Conservation (phyloP, 2,329 filamentous ascomycete genomes). For the Cercospora sp. region DNA sequence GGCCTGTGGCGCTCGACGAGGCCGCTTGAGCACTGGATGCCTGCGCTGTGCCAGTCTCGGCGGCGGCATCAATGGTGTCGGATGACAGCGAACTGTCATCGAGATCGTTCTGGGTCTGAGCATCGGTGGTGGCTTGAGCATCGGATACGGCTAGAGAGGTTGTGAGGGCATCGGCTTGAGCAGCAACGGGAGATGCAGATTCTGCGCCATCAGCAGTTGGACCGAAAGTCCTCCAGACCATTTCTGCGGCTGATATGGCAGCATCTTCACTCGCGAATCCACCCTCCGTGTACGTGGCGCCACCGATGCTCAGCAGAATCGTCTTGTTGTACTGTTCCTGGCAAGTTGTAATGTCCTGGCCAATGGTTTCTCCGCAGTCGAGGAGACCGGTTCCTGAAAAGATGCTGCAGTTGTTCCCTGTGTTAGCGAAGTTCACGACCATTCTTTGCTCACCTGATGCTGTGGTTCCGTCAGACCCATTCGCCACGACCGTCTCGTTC, state of each 20-base stretch:
- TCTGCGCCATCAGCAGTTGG: conserved; percentile 41
- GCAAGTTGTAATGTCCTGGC: conserved; percentile 47
- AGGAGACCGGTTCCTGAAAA: conserved; percentile 61
- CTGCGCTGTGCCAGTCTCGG: background rate
- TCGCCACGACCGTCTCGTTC: background rate
- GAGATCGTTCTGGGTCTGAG: background rate
- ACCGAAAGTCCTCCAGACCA: conserved; percentile 71
- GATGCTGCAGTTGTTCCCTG: conserved; percentile 60
- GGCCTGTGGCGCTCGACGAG: background rate
- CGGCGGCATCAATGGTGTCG: background rate
- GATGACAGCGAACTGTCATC: background rate
- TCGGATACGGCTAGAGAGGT: background rate
- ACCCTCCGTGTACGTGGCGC: conserved; percentile 68
- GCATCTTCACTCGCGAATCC: conserved; percentile 59
- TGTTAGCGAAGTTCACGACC: conserved; percentile 61
- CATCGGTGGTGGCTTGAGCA: background rate
- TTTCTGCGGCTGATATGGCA: conserved; percentile 59
- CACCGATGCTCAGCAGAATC: conserved; percentile 70
- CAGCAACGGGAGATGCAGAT: background rate
- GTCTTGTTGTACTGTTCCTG: conserved; percentile 65
- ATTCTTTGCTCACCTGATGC: conserved; percentile 12
- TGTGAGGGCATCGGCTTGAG: background rate
- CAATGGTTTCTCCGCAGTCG: conserved; percentile 59
- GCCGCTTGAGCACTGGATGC: background rate
- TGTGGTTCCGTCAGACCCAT: background rate